A percentile compares a stretch with the other conserved stretches of the same genome.
Evolutionary conservation across 2,329 filamentous ascomycete species (phyloP).

Genomic region (Colletotrichum navitas): DNA sequence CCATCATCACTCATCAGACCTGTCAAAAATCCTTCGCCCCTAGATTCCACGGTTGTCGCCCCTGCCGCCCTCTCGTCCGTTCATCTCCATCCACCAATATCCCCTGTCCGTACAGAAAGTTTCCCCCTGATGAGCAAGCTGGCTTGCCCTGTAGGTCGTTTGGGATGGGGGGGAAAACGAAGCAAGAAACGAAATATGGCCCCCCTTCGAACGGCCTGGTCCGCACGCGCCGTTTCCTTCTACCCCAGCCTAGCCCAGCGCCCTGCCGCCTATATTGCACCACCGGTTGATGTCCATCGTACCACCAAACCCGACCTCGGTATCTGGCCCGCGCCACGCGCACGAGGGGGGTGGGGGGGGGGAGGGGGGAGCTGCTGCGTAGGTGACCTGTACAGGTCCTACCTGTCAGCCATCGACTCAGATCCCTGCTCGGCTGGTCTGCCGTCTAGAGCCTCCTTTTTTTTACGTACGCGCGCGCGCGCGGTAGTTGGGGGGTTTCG

Average conservation of each 20-base stretch:
- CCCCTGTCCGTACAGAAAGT: constrained; percentile 2
- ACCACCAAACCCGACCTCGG: not conserved
- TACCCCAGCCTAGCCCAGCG: no score
- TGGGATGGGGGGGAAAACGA: not conserved
- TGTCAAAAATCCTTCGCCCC: constrained; percentile 14
- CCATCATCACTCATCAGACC: constrained; percentile 24
- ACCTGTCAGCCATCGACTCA: no score
- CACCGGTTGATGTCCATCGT: constrained; percentile 1
- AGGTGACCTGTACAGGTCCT: not conserved
- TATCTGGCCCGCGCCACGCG: no score
- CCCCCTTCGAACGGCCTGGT: not conserved
- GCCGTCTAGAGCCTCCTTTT: no score
- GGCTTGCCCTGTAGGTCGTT: not conserved
- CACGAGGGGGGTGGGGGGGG: no score
- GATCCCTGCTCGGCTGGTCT: not conserved
- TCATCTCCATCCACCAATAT: not conserved
- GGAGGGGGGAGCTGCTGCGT: no score
- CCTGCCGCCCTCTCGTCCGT: constrained; percentile 15
- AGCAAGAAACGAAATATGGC: not conserved
- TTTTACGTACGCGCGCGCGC: not conserved
- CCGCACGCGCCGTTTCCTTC: constrained; percentile 9
- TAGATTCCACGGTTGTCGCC: constrained; percentile 38
- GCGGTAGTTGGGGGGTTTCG: not conserved
- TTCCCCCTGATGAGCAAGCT: constrained; percentile 11
- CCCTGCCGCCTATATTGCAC: not conserved